phyloP scores from a whole-genome alignment of 2,329 filamentous ascomycete species.

The Paecilomyces variotii region DNA sequence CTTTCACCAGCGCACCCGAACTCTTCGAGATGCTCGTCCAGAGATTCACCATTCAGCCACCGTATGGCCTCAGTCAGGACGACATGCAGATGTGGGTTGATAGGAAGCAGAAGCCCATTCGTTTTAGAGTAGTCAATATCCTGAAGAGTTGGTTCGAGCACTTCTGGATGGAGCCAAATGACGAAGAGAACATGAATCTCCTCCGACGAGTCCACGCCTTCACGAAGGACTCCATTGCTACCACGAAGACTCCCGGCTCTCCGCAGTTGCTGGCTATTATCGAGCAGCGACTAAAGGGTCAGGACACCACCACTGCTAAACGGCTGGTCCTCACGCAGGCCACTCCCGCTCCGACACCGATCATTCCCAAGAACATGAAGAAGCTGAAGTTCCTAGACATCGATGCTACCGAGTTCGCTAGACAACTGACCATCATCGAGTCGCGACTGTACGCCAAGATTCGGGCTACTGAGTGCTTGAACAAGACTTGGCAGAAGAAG shows the following conservation, averaged over 20 bases:
- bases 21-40: conserved; percentile 88
- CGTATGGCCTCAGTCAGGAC: conserved; percentile 63
- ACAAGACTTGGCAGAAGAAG: conserved; percentile 99
- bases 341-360: conserved; percentile 73
- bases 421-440: conserved; percentile 94
- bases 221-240: conserved; percentile 83
- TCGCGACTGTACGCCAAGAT: conserved; percentile 92
- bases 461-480: conserved; percentile 88
- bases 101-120: conserved; percentile 89
- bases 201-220: conserved; percentile 87
- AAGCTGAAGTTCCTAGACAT: conserved; percentile 98
- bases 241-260: conserved; percentile 85
- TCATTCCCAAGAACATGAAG: conserved; percentile 98
- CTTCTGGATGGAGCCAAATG: conserved; percentile 96
- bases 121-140: conserved; percentile 95
- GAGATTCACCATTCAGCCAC: conserved; percentile 86
- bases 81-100: conserved; percentile 87
- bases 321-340: conserved; percentile 80
- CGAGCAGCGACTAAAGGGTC: conserved; percentile 79
- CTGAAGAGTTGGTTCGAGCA: conserved; percentile 97
- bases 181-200: conserved; percentile 74
- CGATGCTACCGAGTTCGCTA: conserved; percentile 91
- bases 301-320: conserved; percentile 76
- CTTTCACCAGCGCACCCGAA: conserved; percentile 84
- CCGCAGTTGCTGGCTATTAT: conserved; percentile 76